Evolutionary conservation across 1,284 basidiomycete genomes (phyloP), one percentile per base, ranked within the genome.

Genomic region (Kwoniella shivajii): DNA sequence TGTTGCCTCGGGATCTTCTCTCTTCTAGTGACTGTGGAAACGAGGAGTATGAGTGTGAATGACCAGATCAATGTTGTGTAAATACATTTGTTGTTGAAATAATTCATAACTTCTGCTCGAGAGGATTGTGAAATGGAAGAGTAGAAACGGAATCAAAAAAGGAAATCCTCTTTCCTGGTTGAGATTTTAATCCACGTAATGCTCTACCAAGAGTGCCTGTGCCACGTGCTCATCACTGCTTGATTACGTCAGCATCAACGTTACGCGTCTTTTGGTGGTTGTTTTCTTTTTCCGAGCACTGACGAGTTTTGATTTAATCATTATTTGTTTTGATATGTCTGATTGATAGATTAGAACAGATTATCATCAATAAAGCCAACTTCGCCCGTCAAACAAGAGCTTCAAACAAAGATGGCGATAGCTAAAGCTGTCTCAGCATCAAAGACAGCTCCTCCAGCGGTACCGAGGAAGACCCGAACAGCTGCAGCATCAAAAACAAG

Each of bases 101-200:
- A n/a, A 48, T 16, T 33, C 26, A n/a, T n/a, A n/a, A n/a, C n/a
- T n/a, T n/a, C n/a, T n/a, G n/a, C n/a, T n/a, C n/a, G 46, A 45
- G 43, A 45, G 43, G 31, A 38, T 27, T 37, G 20, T 18, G 33
- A 45, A 30, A 16, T 33, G 50, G 37, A 42, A 42, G 18, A 39
- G 14, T n/a, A 27, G 24, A 30, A 48, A 33, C 36, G 49, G 36
- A 42, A 51, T 43, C 49, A 50, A 39, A 39, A 38, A 4, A 10
- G 34, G n/a, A n/a, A 41, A 6, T 38, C 14, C 48, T 36, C 26
- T 24, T 2, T 18, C 4, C 27, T 14, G 22, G 11, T 30, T 14
- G 4, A 5, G 2, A 30, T 27, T 44, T 22, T 20, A 46, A 37
- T 47, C 53, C 53, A 55, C 53, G 46, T 55, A 45, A 54, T 44